Evolutionary conservation across 768 basidiomycete species (phyloP).

Genomic region (Brasilioporus rufonigricans): DNA sequence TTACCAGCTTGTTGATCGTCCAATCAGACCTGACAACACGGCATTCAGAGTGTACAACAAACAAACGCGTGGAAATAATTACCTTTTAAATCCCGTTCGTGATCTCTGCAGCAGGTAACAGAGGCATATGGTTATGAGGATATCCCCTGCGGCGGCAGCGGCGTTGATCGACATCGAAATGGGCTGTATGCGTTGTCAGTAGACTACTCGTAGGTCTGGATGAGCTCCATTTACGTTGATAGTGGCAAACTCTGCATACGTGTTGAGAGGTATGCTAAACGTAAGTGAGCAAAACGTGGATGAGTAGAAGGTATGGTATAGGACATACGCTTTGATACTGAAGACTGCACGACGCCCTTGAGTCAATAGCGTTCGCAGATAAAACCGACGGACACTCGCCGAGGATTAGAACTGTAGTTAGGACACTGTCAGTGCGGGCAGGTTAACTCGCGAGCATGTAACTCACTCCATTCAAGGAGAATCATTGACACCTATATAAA

Average conservation of each 20-base stretch:
- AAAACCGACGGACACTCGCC: slow-evolving; percentile 24
- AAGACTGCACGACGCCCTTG: not conserved
- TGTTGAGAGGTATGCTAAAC: slow-evolving; percentile 34
- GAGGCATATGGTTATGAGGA: slow-evolving; percentile 47
- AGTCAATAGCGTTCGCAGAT: not conserved
- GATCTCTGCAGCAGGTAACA: slow-evolving; percentile 45
- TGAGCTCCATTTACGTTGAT: not conserved
- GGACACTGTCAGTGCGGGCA: slow-evolving; percentile 1
- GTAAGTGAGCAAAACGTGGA: slow-evolving; percentile 11
- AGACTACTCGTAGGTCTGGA: too few relatives aligned
- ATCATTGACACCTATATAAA: slow-evolving; percentile 29
- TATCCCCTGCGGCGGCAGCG: slow-evolving; percentile 44
- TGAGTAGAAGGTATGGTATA: not conserved
- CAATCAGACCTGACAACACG: slow-evolving; percentile 38
- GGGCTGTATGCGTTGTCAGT: not conserved
- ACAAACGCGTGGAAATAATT: not conserved
- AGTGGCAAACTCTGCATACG: not conserved
- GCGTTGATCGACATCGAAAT: slow-evolving; percentile 34
- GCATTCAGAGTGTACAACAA: not conserved
- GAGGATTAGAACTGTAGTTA: slow-evolving; percentile 27
- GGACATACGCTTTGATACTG: slow-evolving; percentile 4
- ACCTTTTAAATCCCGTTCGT: slow-evolving; percentile 51
- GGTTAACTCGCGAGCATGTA: not conserved
- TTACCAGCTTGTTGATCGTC: slow-evolving; percentile 46
- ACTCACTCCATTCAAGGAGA: slow-evolving; percentile 39